Evolutionary conservation across 495 filamentous ascomycete species (phyloP), one percentile per base, ranked within the genome.

Genomic region (Neurospora sp.): DNA sequence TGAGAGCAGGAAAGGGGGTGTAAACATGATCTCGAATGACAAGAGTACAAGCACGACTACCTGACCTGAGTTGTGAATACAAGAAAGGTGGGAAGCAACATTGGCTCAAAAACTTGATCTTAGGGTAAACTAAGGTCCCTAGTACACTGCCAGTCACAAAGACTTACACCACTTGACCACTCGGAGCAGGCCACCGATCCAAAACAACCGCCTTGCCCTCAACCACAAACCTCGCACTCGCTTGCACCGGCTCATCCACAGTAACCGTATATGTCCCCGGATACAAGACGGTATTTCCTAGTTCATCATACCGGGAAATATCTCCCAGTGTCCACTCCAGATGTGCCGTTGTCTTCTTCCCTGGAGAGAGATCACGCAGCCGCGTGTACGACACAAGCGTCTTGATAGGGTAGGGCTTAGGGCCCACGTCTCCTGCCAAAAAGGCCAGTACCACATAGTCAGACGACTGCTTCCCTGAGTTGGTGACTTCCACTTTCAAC

Each of bases 391-490:
- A 84, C 4, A 88, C 88, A 0, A 92, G 83, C 77, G 85, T 85
- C 78, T 92, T 92, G 73, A 87, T 87, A 8, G 91, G 90, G 70
- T 87, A 82, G 4, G 90, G 91, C 69, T 76, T 74, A 0, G 90
- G 90, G 0, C 91, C 91, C 53, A 82, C 81, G 5, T 83, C 83
- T 3, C 85, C 87, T 27, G 86, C 81, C 18, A 86, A 73, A 77
- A 90, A 93, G 0, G 79, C 81, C 68, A 93, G 82, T 8, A 83
- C 86, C 0, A 89, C 87, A 73, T 88, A 93, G 76, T 90, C 89
- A 0, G 89, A 91, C 4, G 79, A 73, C 1, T 76, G 76, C 1
- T 80, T 76, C 5, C 90, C 90, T 0, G 86, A 86, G 78, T 93
- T 92, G 0, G 70, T 74, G 14, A 84, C 79, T 3, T 69, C 68